Percentiles rank a stretch among this genome's conserved stretches.
Conservation (phyloP, 163 green algal species). For the Coccomyxa subellipsoidea region DNA sequence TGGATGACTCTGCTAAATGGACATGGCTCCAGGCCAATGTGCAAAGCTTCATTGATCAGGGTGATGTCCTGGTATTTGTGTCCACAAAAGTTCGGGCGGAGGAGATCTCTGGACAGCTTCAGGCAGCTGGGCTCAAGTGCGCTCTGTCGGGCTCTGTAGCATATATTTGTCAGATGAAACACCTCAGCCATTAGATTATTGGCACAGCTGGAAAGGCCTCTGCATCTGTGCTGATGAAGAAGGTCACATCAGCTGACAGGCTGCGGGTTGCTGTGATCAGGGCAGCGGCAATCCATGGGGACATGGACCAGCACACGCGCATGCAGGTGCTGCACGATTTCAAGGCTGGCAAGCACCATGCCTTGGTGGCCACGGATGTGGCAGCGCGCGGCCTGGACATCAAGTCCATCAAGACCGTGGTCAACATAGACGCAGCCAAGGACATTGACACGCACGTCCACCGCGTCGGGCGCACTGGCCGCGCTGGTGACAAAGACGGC, state of each 20-base stretch:
- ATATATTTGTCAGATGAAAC: no score
- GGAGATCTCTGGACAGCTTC: conserved; percentile 49
- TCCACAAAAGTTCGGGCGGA: conserved; percentile 65
- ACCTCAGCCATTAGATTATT: no score
- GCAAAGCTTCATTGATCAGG: conserved; percentile 72
- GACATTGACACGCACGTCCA: conserved; percentile 89
- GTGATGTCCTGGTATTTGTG: conserved; percentile 93
- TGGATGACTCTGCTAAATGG: conserved; percentile 60
- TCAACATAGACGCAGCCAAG: conserved; percentile 84
- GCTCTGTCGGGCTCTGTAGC: neutral
- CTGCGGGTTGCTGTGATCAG: conserved; percentile 27
- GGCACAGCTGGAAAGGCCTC: no score
- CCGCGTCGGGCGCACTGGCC: conserved; percentile 77
- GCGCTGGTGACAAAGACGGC: conserved; percentile 87
- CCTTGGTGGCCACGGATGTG: conserved; percentile 90
- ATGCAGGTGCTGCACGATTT: conserved; percentile 80
- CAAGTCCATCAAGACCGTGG: conserved; percentile 62
- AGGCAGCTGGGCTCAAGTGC: conserved; percentile 24
- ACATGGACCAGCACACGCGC: conserved; percentile 82
- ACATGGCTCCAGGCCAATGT: conserved; percentile 67
- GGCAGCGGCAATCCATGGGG: conserved; percentile 76
- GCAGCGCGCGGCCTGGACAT: conserved; percentile 94
- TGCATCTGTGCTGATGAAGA: no score
- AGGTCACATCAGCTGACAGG: no score
- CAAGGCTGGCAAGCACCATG: conserved; percentile 64